Base-by-base conservation (phyloP, 495 filamentous ascomycete species). In the Daldinia decipiens region DNA sequence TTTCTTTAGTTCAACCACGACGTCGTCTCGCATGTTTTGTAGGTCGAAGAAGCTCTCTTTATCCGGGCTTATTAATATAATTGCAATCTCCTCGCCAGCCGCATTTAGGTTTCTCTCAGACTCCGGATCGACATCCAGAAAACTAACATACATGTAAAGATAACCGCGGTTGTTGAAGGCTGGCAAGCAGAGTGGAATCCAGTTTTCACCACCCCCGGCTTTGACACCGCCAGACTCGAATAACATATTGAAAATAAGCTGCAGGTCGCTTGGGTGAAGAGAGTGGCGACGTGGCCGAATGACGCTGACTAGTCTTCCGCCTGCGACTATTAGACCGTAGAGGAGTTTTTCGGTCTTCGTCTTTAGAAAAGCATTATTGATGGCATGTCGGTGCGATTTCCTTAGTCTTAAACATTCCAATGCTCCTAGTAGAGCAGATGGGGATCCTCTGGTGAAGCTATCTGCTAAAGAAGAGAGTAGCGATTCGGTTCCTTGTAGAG, bases 211-310 rank as follows among this genome's bases (percentile, higher is more conserved):
- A 29, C 93, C 95, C 5, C 91, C 93, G 7, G 82, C 79, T 69
- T 93, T 93, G 74, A 99, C 89, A 38, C 92, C 91, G 47, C 91
- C 90, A 3, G 95, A 93, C 77, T 96, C 94, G 70, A 98, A 98
- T n/a, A 99, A 88, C 96, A 99, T 98, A 73, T 97, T 97, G 85
- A 99, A 98, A 29, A 99, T 90, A 31, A 99, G 87, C 69, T 98
- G 95, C 21, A 99, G 85, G 71, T 99, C 96, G 59, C 94, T 93
- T 0, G 96, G 96, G 70, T 98, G 96, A 31, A 99, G 86, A 1
- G 93, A 97, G 80, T 99, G 95, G 62, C 95, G 94, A 75, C 95
- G 93, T 1, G 96, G 96, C 38, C 96, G 85, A 45, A 98, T 89
- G 36, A 99, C 96, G 74, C 92, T 95, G 54, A 99, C 96, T 8